These are phyloP conservation scores for Artomyces pyxidatus DNA, from an alignment of 768 basidiomycete genomes.

Conservation along the genomic window DNA sequence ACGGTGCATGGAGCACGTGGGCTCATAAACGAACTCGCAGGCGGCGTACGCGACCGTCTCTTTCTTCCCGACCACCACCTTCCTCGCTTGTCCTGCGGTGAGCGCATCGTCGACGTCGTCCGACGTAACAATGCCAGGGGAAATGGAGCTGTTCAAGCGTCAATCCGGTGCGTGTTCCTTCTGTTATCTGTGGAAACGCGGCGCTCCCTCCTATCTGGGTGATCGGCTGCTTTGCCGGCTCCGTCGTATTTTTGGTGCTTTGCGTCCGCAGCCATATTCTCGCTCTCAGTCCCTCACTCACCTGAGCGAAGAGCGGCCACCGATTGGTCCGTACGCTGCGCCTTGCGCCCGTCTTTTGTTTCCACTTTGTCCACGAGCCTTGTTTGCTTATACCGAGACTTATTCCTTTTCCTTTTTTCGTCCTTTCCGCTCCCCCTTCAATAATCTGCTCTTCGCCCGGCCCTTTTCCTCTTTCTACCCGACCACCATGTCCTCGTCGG, in stretches of 20 bases:
- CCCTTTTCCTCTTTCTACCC: not conserved
- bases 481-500: not conserved
- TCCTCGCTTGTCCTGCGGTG: not conserved
- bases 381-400: not conserved
- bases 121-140: too few species aligned
- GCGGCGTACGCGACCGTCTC: slow-evolving; percentile 38
- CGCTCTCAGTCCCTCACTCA: not conserved
- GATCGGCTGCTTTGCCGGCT: not conserved
- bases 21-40: slow-evolving; percentile 56
- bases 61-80: not conserved
- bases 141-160: not conserved
- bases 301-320: too few species aligned
- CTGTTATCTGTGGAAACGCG: not conserved
- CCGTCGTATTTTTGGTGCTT: not conserved
- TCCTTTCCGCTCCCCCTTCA: not conserved
- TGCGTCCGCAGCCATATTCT: not conserved
- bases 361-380: not conserved
- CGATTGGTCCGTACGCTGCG: not conserved
- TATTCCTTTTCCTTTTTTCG: not conserved
- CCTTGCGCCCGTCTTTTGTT: not conserved
- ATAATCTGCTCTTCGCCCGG: not conserved
- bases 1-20: too few species aligned
- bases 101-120: too few species aligned
- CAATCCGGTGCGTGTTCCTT: not conserved
- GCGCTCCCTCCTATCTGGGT: not conserved